Conservation (phyloP, 2,329 filamentous ascomycete species). For the Alternaria tenuissima region DNA sequence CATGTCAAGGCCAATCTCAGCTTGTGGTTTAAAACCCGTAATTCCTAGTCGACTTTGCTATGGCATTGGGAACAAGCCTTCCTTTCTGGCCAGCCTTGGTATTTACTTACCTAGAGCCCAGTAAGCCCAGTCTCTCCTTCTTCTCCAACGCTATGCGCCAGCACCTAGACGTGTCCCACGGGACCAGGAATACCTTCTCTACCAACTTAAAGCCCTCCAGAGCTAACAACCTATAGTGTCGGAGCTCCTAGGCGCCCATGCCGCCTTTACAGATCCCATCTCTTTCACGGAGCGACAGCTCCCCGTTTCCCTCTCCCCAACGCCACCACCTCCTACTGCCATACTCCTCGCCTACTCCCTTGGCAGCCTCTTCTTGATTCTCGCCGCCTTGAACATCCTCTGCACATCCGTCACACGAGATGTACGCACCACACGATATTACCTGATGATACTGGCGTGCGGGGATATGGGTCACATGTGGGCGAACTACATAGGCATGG, state of each 20-base stretch:
- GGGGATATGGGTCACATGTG: slow-evolving; percentile 39
- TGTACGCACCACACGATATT: slow-evolving; percentile 31
- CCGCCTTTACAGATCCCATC: slow-evolving; percentile 21
- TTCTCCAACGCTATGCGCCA: neutral
- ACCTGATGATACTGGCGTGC: slow-evolving; percentile 30
- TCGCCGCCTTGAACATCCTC: slow-evolving; percentile 29
- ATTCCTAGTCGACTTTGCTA: neutral
- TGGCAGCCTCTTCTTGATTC: slow-evolving; percentile 37
- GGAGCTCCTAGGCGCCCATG: slow-evolving; percentile 26
- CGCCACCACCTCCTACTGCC: slow-evolving; percentile 13
- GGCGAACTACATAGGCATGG: slow-evolving; percentile 34
- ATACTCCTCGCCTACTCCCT: slow-evolving; percentile 31
- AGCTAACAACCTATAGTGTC: neutral
- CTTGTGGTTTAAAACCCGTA: neutral
- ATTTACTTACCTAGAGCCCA: slow-evolving; percentile 38
- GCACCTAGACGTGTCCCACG: neutral
- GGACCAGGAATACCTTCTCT: neutral
- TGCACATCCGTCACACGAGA: slow-evolving; percentile 38
- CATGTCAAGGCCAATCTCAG: neutral
- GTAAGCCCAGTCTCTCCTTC: slow-evolving; percentile 21
- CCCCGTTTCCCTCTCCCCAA: slow-evolving; percentile 16
- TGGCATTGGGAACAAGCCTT: slow-evolving; percentile 30
- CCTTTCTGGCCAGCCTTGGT: slow-evolving; percentile 38
- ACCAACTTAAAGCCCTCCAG: neutral
- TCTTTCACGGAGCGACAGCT: slow-evolving; percentile 29